Evolutionary conservation across 2,329 filamentous ascomycete genomes (phyloP).

Genomic region (Macrophomina pseudophaseolina): DNA sequence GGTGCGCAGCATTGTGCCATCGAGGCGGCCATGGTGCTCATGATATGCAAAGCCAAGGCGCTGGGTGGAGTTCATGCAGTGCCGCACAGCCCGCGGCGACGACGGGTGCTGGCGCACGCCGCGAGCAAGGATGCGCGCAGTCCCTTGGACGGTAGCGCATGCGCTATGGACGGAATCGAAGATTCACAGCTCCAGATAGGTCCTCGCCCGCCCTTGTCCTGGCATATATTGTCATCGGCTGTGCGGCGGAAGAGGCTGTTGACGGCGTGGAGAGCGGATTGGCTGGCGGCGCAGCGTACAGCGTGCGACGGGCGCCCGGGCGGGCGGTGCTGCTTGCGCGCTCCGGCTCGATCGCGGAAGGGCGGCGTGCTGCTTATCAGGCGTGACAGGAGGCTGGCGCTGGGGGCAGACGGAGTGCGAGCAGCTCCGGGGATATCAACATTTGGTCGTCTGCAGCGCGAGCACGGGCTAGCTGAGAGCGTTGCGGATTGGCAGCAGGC

Average conservation of each 20-base stretch:
- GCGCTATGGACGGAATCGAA: background rate
- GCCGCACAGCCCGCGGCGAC: constrained; percentile 20
- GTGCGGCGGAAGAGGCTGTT: constrained; percentile 20
- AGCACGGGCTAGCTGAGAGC: constrained; percentile 6
- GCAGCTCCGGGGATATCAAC: background rate
- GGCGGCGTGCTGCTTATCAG: constrained; percentile 7
- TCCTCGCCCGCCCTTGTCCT: constrained; percentile 13
- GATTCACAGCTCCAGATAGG: constrained; percentile 16
- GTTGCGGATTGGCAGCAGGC: constrained; percentile 10
- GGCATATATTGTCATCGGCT: constrained; percentile 23
- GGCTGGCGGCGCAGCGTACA: constrained; percentile 11
- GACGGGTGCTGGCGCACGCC: constrained; percentile 19
- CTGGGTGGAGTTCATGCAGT: constrained; percentile 25
- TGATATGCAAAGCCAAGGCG: constrained; percentile 21
- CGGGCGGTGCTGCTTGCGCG: background rate
- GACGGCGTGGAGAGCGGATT: constrained; percentile 9
- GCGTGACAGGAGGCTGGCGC: background rate
- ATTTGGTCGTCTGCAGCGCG: background rate
- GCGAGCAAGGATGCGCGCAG: constrained; percentile 15
- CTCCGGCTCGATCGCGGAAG: background rate
- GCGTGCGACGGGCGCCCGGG: constrained; percentile 16
- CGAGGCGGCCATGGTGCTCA: constrained; percentile 13
- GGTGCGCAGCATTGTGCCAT: constrained; percentile 15
- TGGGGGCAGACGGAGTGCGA: background rate
- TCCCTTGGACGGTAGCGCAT: constrained; percentile 17